Percentiles rank a stretch among this genome's conserved stretches.
Conservation (phyloP, 2,329 filamentous ascomycete genomes). For the Coniochaeta sp. region DNA sequence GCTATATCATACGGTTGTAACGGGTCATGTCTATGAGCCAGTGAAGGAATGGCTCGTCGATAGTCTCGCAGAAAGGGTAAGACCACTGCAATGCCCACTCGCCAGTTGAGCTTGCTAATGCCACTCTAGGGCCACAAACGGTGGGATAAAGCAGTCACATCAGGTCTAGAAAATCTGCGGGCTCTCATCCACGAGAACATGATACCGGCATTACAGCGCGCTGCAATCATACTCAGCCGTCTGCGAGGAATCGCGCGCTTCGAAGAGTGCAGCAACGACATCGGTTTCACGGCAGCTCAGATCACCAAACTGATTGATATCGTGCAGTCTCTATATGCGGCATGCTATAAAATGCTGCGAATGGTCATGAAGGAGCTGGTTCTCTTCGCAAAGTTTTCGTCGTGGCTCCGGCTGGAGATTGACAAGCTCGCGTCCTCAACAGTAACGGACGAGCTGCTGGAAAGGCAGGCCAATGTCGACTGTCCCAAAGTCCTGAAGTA, state of each 20-base stretch:
- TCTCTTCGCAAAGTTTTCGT: constrained; percentile 70
- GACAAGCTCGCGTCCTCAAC: constrained; percentile 64
- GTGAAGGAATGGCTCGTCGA: constrained; percentile 87
- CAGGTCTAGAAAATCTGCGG: constrained; percentile 70
- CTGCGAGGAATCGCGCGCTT: constrained; percentile 79
- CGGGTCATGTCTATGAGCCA: constrained; percentile 67
- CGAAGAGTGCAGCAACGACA: constrained; percentile 56
- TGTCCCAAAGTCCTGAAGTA: constrained; percentile 67
- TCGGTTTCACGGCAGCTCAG: constrained; percentile 58
- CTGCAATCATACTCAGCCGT: constrained; percentile 71
- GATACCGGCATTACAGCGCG: constrained; percentile 78
- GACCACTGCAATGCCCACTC: constrained; percentile 11
- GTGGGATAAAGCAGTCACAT: constrained; percentile 83
- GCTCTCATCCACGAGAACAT: constrained; percentile 80
- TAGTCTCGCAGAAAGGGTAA: constrained; percentile 68
- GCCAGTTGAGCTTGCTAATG: background rate
- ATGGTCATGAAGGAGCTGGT: constrained; percentile 69
- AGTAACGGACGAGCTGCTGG: constrained; percentile 62
- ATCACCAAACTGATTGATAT: constrained; percentile 62
- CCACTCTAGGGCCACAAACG: constrained; percentile 70
- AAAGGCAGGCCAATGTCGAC: constrained; percentile 71
- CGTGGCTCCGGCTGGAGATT: constrained; percentile 79
- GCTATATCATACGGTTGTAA: constrained; percentile 76
- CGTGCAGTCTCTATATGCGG: constrained; percentile 65
- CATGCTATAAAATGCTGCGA: constrained; percentile 65